phyloP scores from a whole-genome alignment of 176 grass and related monocot genomes.

The Oryza coarctata region DNA sequence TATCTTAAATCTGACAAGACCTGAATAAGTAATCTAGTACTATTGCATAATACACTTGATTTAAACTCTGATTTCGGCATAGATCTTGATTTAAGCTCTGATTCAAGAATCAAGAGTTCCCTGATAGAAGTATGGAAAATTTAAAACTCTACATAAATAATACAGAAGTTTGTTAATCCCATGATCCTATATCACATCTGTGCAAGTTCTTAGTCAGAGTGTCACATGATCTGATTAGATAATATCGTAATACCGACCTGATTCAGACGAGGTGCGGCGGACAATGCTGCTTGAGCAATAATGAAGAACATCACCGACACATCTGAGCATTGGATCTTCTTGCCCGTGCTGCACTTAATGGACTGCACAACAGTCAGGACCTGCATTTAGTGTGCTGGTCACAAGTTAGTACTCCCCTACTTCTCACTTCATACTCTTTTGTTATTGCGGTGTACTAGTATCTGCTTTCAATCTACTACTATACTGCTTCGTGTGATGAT shows the following conservation, averaged over 20 bases:
- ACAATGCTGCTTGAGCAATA: background rate
- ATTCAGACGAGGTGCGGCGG: background rate
- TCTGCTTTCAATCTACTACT: background rate
- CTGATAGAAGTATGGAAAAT: background rate
- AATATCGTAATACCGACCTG: background rate
- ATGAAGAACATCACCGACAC: constrained; percentile 18
- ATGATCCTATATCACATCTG: background rate
- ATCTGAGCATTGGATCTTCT: constrained; percentile 14
- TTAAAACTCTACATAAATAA: background rate
- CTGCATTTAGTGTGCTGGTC: background rate
- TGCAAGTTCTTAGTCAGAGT: background rate
- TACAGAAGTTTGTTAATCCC: background rate
- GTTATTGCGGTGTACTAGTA: background rate
- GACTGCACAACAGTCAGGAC: background rate
- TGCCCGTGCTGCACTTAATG: constrained; percentile 1
- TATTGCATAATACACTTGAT: background rate
- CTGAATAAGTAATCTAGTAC: no score
- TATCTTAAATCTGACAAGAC: background rate
- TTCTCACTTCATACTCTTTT: background rate
- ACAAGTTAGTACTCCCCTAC: background rate
- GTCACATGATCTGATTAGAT: background rate
- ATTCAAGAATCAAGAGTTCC: background rate
- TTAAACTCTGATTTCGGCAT: background rate
- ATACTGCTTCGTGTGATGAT: background rate
- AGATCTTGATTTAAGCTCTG: background rate